Percentiles rank a stretch among this genome's conserved stretches.
Conservation (phyloP, 345 rosid species). For the Gossypium stocksii region DNA sequence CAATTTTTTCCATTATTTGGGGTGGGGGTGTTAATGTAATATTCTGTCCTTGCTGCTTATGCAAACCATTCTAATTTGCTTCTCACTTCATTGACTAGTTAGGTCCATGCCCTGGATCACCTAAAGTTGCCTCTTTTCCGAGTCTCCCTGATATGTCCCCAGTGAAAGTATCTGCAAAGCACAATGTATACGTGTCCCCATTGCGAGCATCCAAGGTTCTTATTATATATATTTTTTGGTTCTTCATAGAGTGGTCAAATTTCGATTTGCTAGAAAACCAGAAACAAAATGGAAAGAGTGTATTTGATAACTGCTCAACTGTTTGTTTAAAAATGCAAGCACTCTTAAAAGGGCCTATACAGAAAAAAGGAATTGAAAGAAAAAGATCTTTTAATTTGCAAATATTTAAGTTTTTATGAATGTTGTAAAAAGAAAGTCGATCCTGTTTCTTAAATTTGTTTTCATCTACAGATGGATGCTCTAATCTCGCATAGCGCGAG, state of each 20-base stretch:
- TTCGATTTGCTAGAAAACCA: background rate
- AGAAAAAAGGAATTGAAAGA: background rate
- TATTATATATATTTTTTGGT: background rate
- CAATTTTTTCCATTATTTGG: background rate
- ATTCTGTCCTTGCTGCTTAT: slow-evolving; percentile 3
- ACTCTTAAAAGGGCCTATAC: background rate
- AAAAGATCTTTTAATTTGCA: background rate
- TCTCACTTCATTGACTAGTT: slow-evolving; percentile 12
- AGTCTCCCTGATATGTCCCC: slow-evolving; percentile 98
- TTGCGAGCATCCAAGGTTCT: slow-evolving; percentile 88
- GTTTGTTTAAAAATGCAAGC: background rate
- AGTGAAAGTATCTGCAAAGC: slow-evolving; percentile 78
- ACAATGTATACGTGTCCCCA: slow-evolving; percentile 92
- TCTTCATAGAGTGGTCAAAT: background rate
- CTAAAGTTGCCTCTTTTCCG: slow-evolving; percentile 76
- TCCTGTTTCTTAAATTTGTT: background rate
- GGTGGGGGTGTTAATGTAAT: background rate
- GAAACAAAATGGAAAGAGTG: background rate
- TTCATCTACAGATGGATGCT: slow-evolving; percentile 76
- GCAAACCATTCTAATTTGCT: slow-evolving; percentile 16
- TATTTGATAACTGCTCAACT: background rate
- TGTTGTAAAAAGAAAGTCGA: background rate
- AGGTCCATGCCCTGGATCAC: slow-evolving; percentile 90
- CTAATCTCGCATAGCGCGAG: slow-evolving; percentile 76
- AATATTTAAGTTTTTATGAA: background rate